Evolutionary conservation across 371 early-diverging fungal species (phyloP).

Genomic region (Actinomucor elegans): DNA sequence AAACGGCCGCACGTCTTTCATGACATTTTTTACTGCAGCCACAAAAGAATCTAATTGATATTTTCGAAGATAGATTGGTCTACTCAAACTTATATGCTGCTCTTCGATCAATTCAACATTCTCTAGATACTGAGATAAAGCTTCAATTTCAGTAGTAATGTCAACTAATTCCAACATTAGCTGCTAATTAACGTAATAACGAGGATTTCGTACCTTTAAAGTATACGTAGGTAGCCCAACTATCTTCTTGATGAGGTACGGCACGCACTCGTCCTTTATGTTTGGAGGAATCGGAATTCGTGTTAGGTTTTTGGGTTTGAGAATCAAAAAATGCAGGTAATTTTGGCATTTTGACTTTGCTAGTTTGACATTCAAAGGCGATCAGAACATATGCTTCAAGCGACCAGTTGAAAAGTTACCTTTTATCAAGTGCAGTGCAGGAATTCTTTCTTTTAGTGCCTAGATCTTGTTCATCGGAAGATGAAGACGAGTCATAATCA

Average conservation of each 20-base stretch:
- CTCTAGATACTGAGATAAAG: background rate
- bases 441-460: too few relatives aligned
- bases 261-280: slow-evolving; percentile 29
- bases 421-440: too few relatives aligned
- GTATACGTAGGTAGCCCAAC: slow-evolving; percentile 48
- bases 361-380: too few relatives aligned
- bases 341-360: slow-evolving; percentile 17
- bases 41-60: slow-evolving; percentile 34
- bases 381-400: too few relatives aligned
- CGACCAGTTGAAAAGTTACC: too few relatives aligned
- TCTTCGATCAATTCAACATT: background rate
- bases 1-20: slow-evolving; percentile 12
- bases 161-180: slow-evolving; percentile 1
- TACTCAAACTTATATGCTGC: slow-evolving; percentile 40
- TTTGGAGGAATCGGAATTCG: background rate
- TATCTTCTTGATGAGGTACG: slow-evolving; percentile 28
- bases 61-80: slow-evolving; percentile 34
- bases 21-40: background rate
- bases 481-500: too few relatives aligned
- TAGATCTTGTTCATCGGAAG: too few relatives aligned
- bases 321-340: slow-evolving; percentile 4
- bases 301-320: background rate
- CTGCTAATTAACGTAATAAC: background rate
- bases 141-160: background rate
- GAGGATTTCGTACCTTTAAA: slow-evolving; percentile 26